A percentile compares a stretch with the other conserved stretches of the same genome.
Conservation (phyloP, 352 stramenopile species). For the Globisporangium emineosum region DNA sequence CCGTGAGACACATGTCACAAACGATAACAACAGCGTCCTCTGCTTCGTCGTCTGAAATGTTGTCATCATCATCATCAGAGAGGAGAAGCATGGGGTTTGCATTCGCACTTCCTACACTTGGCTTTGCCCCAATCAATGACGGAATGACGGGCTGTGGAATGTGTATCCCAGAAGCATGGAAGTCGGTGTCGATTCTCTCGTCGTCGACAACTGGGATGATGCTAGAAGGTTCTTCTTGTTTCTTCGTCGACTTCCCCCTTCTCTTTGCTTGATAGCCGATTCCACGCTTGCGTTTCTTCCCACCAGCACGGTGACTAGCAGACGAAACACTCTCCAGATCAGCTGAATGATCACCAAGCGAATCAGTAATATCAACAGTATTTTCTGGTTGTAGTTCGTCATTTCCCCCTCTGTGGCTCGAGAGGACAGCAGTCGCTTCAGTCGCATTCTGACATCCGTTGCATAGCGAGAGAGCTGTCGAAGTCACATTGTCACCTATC, state of each 20-base stretch:
- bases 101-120: constrained; percentile 20
- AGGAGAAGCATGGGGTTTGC: constrained; percentile 32
- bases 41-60: constrained; percentile 27
- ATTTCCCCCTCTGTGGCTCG: background rate
- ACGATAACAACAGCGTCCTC: constrained; percentile 55
- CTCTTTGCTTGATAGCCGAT: constrained; percentile 17
- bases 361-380: background rate
- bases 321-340: background rate
- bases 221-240: background rate
- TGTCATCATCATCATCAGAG: constrained; percentile 48
- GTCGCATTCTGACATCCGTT: background rate
- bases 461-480: background rate
- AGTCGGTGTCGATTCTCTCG: background rate
- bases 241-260: constrained; percentile 5
- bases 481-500: background rate
- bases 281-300: constrained; percentile 32
- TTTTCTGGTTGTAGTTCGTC: background rate
- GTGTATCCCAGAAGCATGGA: background rate
- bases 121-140: constrained; percentile 11
- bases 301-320: background rate
- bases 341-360: background rate
- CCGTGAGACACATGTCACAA: constrained; percentile 74
- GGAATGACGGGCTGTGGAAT: constrained; percentile 13
- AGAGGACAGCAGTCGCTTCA: background rate
- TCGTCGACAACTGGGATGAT: background rate